These are phyloP conservation scores for Diaporthe sp. DNA, from an alignment of 2,329 filamentous ascomycete species.

Conservation along the genomic window DNA sequence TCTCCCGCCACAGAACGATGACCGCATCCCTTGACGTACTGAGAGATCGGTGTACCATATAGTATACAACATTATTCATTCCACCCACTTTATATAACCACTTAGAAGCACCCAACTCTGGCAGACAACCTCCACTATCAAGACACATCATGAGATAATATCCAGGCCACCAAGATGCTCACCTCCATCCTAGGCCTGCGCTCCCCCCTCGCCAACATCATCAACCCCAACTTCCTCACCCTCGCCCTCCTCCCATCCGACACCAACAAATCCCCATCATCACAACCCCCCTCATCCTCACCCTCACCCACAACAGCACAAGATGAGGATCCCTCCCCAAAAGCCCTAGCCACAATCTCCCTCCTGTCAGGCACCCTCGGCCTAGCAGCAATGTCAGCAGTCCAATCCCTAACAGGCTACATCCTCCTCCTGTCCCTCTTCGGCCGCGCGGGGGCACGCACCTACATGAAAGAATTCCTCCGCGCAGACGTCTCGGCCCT, in stretches of 20 bases:
- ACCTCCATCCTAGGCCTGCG: not conserved
- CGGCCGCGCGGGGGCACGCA: not conserved
- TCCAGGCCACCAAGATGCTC: not conserved
- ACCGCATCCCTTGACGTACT: not conserved
- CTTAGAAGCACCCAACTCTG: not conserved
- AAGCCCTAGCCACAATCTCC: not conserved
- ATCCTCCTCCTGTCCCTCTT: slow-evolving; percentile 1
- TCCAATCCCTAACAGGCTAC: not conserved
- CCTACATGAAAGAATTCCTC: not conserved
- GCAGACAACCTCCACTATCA: no score
- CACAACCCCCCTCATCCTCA: not conserved
- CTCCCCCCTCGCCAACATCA: not conserved
- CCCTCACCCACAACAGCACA: not conserved
- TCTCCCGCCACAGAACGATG: not conserved
- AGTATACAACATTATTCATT: not conserved
- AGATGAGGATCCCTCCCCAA: not conserved
- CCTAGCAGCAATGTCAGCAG: not conserved
- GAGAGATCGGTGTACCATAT: not conserved
- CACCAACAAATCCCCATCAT: not conserved
- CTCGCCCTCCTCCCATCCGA: not conserved
- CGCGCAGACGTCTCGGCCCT: not conserved
- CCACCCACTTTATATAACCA: not conserved
- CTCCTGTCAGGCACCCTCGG: not conserved
- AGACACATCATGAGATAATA: not conserved
- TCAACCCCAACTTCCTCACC: not conserved